Percentiles rank a stretch among this genome's conserved stretches.
phyloP scores from a whole-genome alignment of 2,329 filamentous ascomycete species.

The Ploettnerulaceae sp. region DNA sequence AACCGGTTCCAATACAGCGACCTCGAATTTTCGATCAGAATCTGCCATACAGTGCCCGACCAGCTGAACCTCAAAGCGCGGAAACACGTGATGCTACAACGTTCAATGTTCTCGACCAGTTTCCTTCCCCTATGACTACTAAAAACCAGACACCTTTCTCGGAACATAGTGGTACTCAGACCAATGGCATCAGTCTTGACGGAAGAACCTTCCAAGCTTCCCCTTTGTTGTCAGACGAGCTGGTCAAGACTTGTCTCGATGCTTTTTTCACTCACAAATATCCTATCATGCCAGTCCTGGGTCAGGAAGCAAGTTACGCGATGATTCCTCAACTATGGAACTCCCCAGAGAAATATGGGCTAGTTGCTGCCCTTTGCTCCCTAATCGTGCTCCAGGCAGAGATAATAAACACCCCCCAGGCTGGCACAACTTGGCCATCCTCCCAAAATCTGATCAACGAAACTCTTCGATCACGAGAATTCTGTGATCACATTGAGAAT shows the following conservation, averaged over 20 bases:
- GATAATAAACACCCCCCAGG: constrained; percentile 16
- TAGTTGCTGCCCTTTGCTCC: constrained; percentile 32
- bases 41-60: neutral
- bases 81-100: neutral
- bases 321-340: constrained; percentile 13
- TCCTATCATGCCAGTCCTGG: constrained; percentile 34
- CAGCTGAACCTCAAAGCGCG: neutral
- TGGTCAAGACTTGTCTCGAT: constrained; percentile 29
- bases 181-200: too few relatives aligned
- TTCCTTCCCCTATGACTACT: neutral
- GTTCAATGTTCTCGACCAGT: neutral
- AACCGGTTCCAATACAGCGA: neutral
- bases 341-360: constrained; percentile 27
- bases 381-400: constrained; percentile 32
- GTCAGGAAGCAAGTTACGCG: constrained; percentile 23
- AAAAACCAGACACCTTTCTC: too few relatives aligned
- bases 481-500: constrained; percentile 27
- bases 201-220: constrained; percentile 1
- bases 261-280: constrained; percentile 36
- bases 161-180: too few relatives aligned
- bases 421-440: constrained; percentile 8
- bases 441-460: constrained; percentile 28
- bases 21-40: neutral
- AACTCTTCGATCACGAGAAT: constrained; percentile 26
- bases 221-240: constrained; percentile 8